Evolutionary conservation across 1,284 basidiomycete species (phyloP).

Genomic region (Ustilago bromivora): DNA sequence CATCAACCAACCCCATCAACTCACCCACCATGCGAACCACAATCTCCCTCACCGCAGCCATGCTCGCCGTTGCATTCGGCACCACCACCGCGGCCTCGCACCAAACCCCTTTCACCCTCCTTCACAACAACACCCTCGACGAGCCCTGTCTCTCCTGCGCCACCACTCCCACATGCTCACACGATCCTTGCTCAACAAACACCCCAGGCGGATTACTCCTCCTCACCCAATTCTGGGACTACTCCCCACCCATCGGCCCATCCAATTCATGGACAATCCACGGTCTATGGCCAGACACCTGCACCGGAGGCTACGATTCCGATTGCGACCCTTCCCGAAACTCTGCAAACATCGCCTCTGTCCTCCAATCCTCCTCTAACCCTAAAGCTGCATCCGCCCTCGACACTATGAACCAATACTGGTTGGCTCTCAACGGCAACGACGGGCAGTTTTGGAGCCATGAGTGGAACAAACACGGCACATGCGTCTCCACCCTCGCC

Average conservation of each 20-base stretch:
- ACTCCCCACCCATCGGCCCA: constrained; percentile 49
- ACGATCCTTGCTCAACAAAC: constrained; percentile 47
- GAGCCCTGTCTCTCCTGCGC: constrained; percentile 34
- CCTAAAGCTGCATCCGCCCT: constrained; percentile 25
- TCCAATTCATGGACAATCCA: constrained; percentile 54
- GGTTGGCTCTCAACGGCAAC: constrained; percentile 50
- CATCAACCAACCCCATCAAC: background rate
- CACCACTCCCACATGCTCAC: constrained; percentile 19
- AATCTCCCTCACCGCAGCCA: background rate
- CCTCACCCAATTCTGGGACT: constrained; percentile 57
- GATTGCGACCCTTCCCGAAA: constrained; percentile 45
- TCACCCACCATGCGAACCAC: constrained; percentile 11
- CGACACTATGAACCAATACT: constrained; percentile 57
- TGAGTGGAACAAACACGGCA: constrained; percentile 56
- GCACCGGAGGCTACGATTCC: constrained; percentile 39
- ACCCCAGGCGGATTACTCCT: constrained; percentile 55
- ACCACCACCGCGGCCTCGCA: constrained; percentile 9
- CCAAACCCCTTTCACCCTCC: constrained; percentile 20
- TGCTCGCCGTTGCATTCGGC: constrained; percentile 2
- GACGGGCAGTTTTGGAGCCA: constrained; percentile 47
- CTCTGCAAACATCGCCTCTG: constrained; percentile 29
- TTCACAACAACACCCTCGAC: constrained; percentile 1
- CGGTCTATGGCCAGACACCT: constrained; percentile 56
- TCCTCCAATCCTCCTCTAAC: constrained; percentile 19
- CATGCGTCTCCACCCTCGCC: constrained; percentile 48